Evolutionary conservation across 176 grass and related monocot species (phyloP), one percentile per base, ranked within the genome.

Genomic region (Hyparrhenia diplandra): DNA sequence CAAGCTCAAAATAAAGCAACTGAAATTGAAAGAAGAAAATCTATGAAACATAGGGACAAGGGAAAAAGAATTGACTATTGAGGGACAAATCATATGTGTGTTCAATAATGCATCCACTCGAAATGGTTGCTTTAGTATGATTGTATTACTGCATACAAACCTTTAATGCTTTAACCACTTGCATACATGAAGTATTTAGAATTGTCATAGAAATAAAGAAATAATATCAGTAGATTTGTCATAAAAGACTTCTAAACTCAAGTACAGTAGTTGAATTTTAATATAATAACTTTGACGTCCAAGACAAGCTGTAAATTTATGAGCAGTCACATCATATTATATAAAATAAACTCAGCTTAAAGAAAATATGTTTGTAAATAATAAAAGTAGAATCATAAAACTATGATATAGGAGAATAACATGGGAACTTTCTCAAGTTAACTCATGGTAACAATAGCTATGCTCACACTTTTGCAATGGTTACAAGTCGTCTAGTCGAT

Each of bases 1-100:
- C 97, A 31, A 91, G 87, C 86, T 99, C 97, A 85, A 99, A 99
- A 82, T 96, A 99, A 67, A 99, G 87, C 77, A 99, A 77, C 97
- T 99, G 85, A 67, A 86, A 88, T 67, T 14, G n/a, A 80, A 62
- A 18, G 35, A 76, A 73, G 10, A 68, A 79, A 42, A 71, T 17
- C 8, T 45, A 54, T 87, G 8, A 57, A 66, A 82, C 20, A 80
- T 25, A 64, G 3, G 18, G 30, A 10, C 6, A 39, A 70, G 17
- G 41, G 40, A 32, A 51, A 54, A 70, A 20, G 20, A 10, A 40
- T 2, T 2, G 11, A 20, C 31, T n/a, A 24, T 68, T 21, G 25
- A 65, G 42, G 41, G 43, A 57, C 27, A 81, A 71, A 64, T 64
- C 23, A 7, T 71, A 3, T 69, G 47, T 34, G 31, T 76, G 35